Conservation (phyloP, 345 rosid species). For the Melaleuca quinquenervia region DNA sequence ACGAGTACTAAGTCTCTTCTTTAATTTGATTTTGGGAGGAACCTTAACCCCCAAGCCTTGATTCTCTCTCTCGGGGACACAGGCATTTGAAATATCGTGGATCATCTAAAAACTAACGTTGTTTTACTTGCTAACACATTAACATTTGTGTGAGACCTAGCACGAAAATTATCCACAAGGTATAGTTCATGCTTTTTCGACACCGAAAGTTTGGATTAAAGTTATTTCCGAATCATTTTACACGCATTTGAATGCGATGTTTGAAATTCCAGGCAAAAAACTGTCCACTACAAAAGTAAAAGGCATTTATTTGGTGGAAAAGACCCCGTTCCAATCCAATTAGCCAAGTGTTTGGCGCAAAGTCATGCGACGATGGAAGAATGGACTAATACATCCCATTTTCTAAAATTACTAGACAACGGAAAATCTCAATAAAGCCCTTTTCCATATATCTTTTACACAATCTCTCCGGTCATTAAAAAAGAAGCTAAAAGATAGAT, state of each 20-base stretch:
- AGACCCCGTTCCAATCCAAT: not conserved
- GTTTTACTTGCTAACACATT: too few relatives aligned
- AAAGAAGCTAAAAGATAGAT: not conserved
- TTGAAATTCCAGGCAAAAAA: not conserved
- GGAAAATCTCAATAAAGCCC: not conserved
- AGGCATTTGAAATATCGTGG: too few relatives aligned
- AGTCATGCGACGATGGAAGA: not conserved
- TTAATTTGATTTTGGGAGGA: too few relatives aligned
- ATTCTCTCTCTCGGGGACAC: too few relatives aligned
- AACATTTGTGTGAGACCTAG: too few relatives aligned
- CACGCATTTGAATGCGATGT: not conserved
- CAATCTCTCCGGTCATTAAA: not conserved
- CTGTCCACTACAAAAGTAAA: not conserved
- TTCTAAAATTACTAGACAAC: not conserved
- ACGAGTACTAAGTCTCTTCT: too few relatives aligned
- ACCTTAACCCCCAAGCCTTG: too few relatives aligned
- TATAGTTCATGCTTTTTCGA: not conserved
- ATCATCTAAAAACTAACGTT: too few relatives aligned
- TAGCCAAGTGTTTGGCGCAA: not conserved
- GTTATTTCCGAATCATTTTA: too few relatives aligned
- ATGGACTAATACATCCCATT: not conserved
- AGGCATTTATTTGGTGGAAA: not conserved
- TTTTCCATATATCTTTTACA: not conserved
- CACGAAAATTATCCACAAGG: not conserved
- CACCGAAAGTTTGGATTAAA: not conserved